Evolutionary conservation across 2,329 filamentous ascomycete genomes (phyloP).

Genomic region (Fusarium concolor): DNA sequence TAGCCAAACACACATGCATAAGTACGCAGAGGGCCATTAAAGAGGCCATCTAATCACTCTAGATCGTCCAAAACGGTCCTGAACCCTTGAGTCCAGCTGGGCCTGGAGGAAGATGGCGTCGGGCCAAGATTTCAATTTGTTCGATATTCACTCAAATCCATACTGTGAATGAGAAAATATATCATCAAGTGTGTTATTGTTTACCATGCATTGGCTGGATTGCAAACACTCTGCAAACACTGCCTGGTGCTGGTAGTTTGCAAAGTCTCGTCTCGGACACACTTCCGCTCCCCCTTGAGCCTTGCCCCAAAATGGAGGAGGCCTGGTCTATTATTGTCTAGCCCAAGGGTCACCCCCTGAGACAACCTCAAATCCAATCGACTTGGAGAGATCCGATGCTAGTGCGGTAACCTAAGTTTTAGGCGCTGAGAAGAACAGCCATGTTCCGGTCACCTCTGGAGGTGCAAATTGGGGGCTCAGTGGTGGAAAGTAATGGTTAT

Average conservation of each 20-base stretch:
- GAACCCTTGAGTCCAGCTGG: neutral
- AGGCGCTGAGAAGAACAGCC: slow-evolving; percentile 24
- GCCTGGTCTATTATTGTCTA: slow-evolving; percentile 38
- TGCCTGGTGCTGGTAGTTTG: slow-evolving; percentile 6
- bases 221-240: slow-evolving; percentile 9
- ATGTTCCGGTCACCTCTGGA: slow-evolving; percentile 14
- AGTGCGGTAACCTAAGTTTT: slow-evolving; percentile 33
- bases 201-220: slow-evolving; percentile 19
- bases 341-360: slow-evolving; percentile 44
- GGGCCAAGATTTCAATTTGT: slow-evolving; percentile 1
- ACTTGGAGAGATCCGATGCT: slow-evolving; percentile 33
- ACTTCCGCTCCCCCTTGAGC: slow-evolving; percentile 23
- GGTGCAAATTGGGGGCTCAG: slow-evolving; percentile 9
- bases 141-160: neutral
- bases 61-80: slow-evolving; percentile 4
- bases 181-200: slow-evolving; percentile 27
- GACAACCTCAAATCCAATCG: slow-evolving; percentile 42
- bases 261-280: slow-evolving; percentile 36
- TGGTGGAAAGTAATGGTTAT: slow-evolving; percentile 1
- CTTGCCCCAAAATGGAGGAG: slow-evolving; percentile 22
- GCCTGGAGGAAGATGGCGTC: slow-evolving; percentile 12
- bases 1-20: slow-evolving; percentile 8
- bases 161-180: neutral
- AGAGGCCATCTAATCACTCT: slow-evolving; percentile 2
- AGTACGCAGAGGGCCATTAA: slow-evolving; percentile 5